Conservation (phyloP, 257 asterid genomes). For the Gentiana macrophylla region DNA sequence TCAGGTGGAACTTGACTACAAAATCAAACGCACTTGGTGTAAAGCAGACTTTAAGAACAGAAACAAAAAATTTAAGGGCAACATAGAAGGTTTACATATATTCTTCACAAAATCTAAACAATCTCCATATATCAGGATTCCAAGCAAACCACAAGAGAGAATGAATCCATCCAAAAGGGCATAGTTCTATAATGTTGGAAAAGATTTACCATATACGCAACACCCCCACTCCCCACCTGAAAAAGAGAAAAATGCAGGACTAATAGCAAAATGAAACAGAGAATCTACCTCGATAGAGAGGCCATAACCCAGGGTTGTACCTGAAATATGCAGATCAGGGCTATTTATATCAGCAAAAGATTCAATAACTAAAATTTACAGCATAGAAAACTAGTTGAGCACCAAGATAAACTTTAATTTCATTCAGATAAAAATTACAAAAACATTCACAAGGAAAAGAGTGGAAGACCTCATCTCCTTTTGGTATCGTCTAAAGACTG, state of each 20-base stretch:
- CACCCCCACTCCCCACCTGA: not conserved
- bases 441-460: constrained; percentile 4
- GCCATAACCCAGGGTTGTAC: constrained; percentile 82
- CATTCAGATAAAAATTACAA: not conserved
- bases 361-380: not conserved
- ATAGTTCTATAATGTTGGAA: no score
- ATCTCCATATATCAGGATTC: no score
- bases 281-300: constrained; percentile 82
- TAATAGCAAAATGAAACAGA: not conserved
- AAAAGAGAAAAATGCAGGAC: not conserved
- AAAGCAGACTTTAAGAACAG: no score
- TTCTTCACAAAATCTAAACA: no score
- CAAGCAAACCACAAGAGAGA: no score
- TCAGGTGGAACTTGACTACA: no score
- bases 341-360: constrained; percentile 1
- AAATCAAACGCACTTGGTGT: no score
- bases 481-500: constrained; percentile 84
- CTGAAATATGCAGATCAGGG: constrained; percentile 33
- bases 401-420: no score
- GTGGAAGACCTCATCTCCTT: constrained; percentile 78
- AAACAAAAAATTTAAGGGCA: no score
- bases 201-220: no score
- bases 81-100: no score
- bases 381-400: not conserved
- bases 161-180: no score